Evolutionary conservation across 140 eudicot genomes (phyloP).

Genomic region (Erigeron philadelphicus): DNA sequence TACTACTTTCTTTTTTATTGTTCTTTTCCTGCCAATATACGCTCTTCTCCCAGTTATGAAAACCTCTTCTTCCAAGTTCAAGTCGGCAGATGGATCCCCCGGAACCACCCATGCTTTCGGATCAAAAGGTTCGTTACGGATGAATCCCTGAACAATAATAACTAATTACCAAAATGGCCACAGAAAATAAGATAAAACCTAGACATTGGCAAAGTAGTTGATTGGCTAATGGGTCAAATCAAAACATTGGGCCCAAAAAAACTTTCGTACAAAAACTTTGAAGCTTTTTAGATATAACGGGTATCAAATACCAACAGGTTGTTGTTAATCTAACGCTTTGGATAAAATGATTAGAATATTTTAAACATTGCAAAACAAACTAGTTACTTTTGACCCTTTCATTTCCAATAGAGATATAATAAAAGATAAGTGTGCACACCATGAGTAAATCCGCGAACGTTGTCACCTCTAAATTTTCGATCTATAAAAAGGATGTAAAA

Average conservation of each 20-base stretch:
- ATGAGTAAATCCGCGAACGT: neutral
- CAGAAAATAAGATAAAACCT: neutral
- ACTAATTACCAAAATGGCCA: neutral
- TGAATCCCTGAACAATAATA: constrained; percentile 57
- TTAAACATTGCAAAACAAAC: neutral
- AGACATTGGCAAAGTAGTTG: neutral
- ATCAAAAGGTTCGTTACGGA: constrained; percentile 66
- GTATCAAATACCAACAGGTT: too few relatives aligned
- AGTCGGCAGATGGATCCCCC: constrained; percentile 35
- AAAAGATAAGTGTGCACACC: neutral
- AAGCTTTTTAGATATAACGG: too few relatives aligned
- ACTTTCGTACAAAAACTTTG: too few relatives aligned
- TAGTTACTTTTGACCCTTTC: too few relatives aligned
- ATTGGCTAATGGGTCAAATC: neutral
- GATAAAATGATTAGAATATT: too few relatives aligned
- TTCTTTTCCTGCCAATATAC: constrained; percentile 33
- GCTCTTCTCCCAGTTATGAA: constrained; percentile 36
- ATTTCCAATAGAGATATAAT: too few relatives aligned
- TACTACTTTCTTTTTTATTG: constrained; percentile 47
- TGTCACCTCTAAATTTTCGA: neutral
- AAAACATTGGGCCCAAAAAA: neutral
- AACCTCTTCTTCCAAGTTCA: constrained; percentile 30
- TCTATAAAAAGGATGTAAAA: neutral
- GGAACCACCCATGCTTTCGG: constrained; percentile 76
- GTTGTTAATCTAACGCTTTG: too few relatives aligned